phyloP scores from a whole-genome alignment of 2,329 filamentous ascomycete species.

The Incumbomyces lentus region DNA sequence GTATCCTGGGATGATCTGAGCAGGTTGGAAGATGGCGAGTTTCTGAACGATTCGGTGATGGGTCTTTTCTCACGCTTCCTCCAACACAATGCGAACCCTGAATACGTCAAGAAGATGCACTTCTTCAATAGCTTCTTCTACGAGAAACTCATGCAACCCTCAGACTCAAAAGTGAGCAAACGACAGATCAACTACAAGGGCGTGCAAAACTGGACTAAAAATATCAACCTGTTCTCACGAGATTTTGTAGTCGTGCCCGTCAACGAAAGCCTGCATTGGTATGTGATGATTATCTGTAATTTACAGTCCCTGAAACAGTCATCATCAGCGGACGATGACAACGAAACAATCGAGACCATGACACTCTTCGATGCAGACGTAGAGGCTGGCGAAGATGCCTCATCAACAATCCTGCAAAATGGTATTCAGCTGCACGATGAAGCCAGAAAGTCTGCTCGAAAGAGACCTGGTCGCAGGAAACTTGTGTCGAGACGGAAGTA shows the following conservation, averaged over 20 bases:
- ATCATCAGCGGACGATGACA: constrained; percentile 9
- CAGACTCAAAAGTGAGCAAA: constrained; percentile 32
- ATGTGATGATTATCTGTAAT: constrained; percentile 90
- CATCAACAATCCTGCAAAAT: not conserved
- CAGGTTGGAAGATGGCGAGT: constrained; percentile 72
- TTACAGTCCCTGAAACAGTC: constrained; percentile 48
- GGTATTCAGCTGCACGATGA: not conserved
- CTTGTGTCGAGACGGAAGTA: constrained; percentile 28
- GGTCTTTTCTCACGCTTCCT: constrained; percentile 74
- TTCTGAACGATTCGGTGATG: constrained; percentile 86
- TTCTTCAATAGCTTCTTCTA: constrained; percentile 90
- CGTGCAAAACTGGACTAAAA: constrained; percentile 79
- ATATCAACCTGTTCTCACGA: constrained; percentile 70
- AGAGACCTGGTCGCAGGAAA: constrained; percentile 24
- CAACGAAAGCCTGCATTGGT: constrained; percentile 84
- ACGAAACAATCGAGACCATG: not conserved
- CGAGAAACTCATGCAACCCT: constrained; percentile 56
- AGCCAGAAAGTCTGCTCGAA: constrained; percentile 17
- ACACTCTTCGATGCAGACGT: constrained; percentile 9
- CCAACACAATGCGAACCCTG: constrained; percentile 48
- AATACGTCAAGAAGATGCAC: constrained; percentile 57
- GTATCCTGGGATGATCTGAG: constrained; percentile 42
- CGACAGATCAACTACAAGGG: constrained; percentile 67
- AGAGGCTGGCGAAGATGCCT: constrained; percentile 5
- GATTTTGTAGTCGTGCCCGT: constrained; percentile 90